Base-by-base conservation (phyloP, 1,139 yeast species). In the Wickerhamomyces sp. region DNA sequence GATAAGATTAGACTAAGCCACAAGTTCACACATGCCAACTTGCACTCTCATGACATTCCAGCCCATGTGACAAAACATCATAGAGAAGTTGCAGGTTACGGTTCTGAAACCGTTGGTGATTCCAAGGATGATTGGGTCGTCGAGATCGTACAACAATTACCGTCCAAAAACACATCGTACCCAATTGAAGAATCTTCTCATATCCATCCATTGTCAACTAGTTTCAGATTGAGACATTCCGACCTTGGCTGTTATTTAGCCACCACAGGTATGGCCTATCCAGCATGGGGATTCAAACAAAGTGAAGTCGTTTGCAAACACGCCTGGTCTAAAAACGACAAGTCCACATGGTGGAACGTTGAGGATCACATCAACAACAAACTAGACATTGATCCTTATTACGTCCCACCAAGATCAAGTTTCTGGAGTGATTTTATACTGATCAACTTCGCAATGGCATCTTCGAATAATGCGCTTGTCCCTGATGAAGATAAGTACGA, bases 251-350 rank as follows among this genome's bases (percentile, higher is more conserved):
- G 93, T 51, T 83, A 82, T 51, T 62, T 83, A 45, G 80, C 87
- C 6, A 78, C 88, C 0, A 77, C 88, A 0, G 91, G 91, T 7
- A 60, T 66, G 35, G 59, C 84, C 1, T 80, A 78, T 48, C 93
- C 93, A 4, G 62, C 79, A 1, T 83, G 93, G 93, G 93, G 93
- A 1, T 83, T 75, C 58, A 77, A 75, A 42, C 93, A 83, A 58
- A 87, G 88, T 17, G 93, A 83, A 57, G 85, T 83, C 26, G 75
- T 78, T 7, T 83, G 93, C 56, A 78, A 78, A 46, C 56, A 64
- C 16, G 58, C 78, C 2, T 61, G 68, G 55, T 62, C 68, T 26
- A 48, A 58, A 4, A 62, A 66, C 37, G 89, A 82, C 50, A 78
- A 80, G 50, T 70, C 78, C 25, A 78, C 88, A 2, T 79, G 87